phyloP scores from a whole-genome alignment of 2,329 filamentous ascomycete genomes.

The Sporothrix brasiliensis region DNA sequence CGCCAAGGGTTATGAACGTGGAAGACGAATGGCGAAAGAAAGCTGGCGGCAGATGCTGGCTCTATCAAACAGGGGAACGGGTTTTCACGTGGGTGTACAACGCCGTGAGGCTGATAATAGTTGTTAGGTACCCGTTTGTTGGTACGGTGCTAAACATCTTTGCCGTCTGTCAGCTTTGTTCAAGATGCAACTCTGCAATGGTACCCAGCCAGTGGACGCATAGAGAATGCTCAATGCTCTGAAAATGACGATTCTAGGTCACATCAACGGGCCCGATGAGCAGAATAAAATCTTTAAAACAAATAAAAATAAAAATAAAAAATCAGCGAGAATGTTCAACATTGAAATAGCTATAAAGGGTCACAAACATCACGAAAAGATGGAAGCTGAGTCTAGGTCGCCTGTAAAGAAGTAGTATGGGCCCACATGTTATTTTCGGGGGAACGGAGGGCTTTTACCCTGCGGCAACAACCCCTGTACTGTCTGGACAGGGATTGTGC shows the following conservation, averaged over 20 bases:
- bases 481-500: not conserved
- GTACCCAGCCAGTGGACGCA: not conserved
- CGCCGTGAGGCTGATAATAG: not conserved
- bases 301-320: no score
- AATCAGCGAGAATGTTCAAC: no score
- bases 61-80: not conserved
- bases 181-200: slow-evolving; percentile 15
- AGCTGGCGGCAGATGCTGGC: not conserved
- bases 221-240: no score
- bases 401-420: not conserved
- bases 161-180: not conserved
- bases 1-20: no score
- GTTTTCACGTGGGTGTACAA: not conserved
- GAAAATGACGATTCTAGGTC: no score
- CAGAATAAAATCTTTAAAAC: no score
- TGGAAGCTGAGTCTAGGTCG: no score
- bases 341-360: no score
- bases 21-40: not conserved
- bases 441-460: not conserved
- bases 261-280: no score
- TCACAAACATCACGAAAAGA: no score
- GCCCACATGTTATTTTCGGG: not conserved
- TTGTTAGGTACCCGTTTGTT: not conserved
- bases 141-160: not conserved
- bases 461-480: no score